These are phyloP conservation scores for Hyaloperonospora arabidopsidis DNA, from an alignment of 352 stramenopile species.

Conservation along the genomic window DNA sequence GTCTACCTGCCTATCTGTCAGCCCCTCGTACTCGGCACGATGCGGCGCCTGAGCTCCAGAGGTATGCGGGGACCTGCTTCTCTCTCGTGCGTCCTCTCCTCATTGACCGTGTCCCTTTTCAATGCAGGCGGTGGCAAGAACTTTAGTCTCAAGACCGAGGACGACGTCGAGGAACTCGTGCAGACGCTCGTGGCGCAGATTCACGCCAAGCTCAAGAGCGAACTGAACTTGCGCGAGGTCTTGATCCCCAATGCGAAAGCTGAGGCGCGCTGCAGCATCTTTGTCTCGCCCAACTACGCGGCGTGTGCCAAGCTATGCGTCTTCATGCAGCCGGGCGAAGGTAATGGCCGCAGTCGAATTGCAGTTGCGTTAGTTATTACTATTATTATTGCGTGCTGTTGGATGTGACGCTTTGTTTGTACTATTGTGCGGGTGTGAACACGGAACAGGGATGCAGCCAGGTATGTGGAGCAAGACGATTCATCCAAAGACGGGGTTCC, in stretches of 20 bases:
- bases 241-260: conserved; percentile 86
- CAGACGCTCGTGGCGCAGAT: conserved; percentile 78
- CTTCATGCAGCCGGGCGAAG: conserved; percentile 68
- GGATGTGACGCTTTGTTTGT: neutral
- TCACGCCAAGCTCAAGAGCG: conserved; percentile 79
- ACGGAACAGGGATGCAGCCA: conserved; percentile 42
- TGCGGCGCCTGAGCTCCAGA: conserved; percentile 53
- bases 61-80: conserved; percentile 17
- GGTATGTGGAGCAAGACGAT: conserved; percentile 68
- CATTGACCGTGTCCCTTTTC: neutral
- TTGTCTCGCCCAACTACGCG: conserved; percentile 75
- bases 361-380: neutral
- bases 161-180: conserved; percentile 81
- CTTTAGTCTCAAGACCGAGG: conserved; percentile 72
- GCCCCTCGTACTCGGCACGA: conserved; percentile 7
- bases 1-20: neutral
- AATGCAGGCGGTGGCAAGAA: conserved; percentile 41
- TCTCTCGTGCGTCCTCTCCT: neutral
- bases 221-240: conserved; percentile 75
- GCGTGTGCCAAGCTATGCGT: conserved; percentile 72
- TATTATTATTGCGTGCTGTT: neutral
- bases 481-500: conserved; percentile 73
- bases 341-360: conserved; percentile 20
- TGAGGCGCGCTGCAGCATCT: conserved; percentile 81
- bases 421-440: neutral